Evolutionary conservation across 2,329 filamentous ascomycete species (phyloP).

Genomic region (Diaporthe vexans): DNA sequence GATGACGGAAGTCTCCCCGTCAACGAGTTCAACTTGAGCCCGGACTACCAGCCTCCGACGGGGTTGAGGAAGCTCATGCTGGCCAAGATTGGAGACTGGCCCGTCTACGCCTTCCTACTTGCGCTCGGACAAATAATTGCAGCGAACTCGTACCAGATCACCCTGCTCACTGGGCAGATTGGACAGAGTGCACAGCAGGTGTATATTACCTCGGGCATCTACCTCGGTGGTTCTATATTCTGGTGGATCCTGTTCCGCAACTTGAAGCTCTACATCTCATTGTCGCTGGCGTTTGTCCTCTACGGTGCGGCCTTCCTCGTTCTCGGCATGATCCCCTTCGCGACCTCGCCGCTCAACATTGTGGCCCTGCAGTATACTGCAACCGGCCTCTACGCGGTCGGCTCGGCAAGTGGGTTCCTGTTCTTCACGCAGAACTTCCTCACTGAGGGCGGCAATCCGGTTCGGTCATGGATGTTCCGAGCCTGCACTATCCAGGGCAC

Average conservation of each 20-base stretch:
- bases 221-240: conserved; percentile 68
- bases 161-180: conserved; percentile 74
- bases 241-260: conserved; percentile 76
- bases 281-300: conserved; percentile 73
- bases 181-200: conserved; percentile 71
- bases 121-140: conserved; percentile 74
- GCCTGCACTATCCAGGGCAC: conserved; percentile 78
- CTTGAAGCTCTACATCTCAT: conserved; percentile 67
- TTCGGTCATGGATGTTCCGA: conserved; percentile 77
- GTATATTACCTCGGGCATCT: conserved; percentile 72
- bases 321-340: conserved; percentile 73
- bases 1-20: neutral
- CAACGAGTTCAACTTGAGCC: conserved; percentile 67
- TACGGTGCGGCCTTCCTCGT: conserved; percentile 75
- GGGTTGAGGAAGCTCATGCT: conserved; percentile 67
- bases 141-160: conserved; percentile 77
- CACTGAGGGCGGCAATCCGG: conserved; percentile 70
- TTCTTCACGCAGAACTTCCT: conserved; percentile 79
- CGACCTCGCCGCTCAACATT: conserved; percentile 53
- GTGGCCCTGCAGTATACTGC: conserved; percentile 69
- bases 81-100: conserved; percentile 73
- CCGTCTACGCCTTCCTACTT: conserved; percentile 72
- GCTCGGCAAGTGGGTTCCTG: conserved; percentile 73
- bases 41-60: conserved; percentile 68
- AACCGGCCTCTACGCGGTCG: conserved; percentile 72